phyloP scores from a whole-genome alignment of 2,329 filamentous ascomycete species.

The Podosphaera leucotricha region DNA sequence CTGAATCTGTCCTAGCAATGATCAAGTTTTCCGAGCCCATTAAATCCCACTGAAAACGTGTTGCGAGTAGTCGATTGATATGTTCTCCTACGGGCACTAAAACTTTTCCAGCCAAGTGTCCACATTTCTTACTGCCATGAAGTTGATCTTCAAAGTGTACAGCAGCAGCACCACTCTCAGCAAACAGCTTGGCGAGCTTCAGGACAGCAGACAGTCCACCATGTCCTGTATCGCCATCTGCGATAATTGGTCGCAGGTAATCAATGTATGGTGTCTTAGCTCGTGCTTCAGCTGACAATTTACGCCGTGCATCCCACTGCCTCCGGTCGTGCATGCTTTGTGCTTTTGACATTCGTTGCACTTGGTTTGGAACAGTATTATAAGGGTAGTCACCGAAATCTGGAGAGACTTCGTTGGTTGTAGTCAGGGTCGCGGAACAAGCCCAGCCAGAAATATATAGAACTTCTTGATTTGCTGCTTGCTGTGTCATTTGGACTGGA shows the following conservation, averaged over 20 bases:
- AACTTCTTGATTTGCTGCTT: conserved; percentile 85
- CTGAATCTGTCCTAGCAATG: conserved; percentile 85
- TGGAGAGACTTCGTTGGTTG: conserved; percentile 89
- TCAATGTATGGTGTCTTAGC: conserved; percentile 62
- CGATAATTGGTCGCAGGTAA: conserved; percentile 84
- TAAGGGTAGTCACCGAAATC: conserved; percentile 99
- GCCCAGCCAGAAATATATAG: conserved; percentile 96
- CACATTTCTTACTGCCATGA: conserved; percentile 95
- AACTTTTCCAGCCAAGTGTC: conserved; percentile 88
- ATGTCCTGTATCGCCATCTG: conserved; percentile 89
- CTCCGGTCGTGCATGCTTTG: conserved; percentile 94
- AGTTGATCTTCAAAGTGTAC: conserved; percentile 97
- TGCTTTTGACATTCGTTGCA: conserved; percentile 85
- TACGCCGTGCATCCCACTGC: conserved; percentile 68
- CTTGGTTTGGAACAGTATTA: conserved; percentile 95
- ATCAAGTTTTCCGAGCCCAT: conserved; percentile 93
- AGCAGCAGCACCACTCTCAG: conserved; percentile 84
- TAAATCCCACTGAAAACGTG: conserved; percentile 92
- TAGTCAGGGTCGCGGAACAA: conserved; percentile 77
- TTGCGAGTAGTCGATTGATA: conserved; percentile 79
- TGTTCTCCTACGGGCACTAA: conserved; percentile 85
- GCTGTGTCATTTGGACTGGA: conserved; percentile 98
- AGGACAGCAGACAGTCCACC: conserved; percentile 80
- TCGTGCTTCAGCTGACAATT: conserved; percentile 51
- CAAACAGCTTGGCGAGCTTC: conserved; percentile 92